These are phyloP conservation scores for Podila verticillata DNA, from an alignment of 192 early-diverging fungal species.

Conservation along the genomic window DNA sequence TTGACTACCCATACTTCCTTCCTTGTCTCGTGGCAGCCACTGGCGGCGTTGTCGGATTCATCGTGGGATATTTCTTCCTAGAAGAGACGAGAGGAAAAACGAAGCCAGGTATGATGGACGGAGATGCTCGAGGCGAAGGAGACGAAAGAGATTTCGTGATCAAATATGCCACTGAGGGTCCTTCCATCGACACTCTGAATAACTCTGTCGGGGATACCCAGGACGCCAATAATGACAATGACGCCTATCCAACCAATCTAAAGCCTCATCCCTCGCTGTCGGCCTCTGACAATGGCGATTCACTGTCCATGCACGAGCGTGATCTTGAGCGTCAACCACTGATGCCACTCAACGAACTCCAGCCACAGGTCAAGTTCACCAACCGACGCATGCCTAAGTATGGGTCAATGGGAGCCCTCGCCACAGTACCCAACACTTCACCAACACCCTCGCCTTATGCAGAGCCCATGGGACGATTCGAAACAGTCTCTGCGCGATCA, in stretches of 20 bases:
- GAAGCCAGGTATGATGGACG: background rate
- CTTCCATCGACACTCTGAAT: background rate
- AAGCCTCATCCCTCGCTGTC: background rate
- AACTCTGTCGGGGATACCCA: background rate
- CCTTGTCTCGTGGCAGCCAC: constrained; percentile 79
- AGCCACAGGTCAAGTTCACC: constrained; percentile 14
- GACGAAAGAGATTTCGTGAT: background rate
- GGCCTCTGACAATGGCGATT: too few species aligned
- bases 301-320: background rate
- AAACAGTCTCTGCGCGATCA: background rate
- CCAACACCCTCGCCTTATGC: background rate
- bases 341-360: constrained; percentile 7
- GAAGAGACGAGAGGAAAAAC: constrained; percentile 62
- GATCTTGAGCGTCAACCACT: constrained; percentile 29
- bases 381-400: constrained; percentile 7
- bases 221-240: background rate
- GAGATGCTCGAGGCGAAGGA: background rate
- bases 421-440: background rate
- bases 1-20: constrained; percentile 81
- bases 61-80: constrained; percentile 69
- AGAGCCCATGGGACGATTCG: background rate
- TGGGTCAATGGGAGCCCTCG: constrained; percentile 29
- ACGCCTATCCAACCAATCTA: background rate
- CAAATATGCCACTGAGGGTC: background rate
- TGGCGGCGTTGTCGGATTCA: constrained; percentile 70